Conservation (phyloP, 805 yeast species). For the Candida coquimbonensis region DNA sequence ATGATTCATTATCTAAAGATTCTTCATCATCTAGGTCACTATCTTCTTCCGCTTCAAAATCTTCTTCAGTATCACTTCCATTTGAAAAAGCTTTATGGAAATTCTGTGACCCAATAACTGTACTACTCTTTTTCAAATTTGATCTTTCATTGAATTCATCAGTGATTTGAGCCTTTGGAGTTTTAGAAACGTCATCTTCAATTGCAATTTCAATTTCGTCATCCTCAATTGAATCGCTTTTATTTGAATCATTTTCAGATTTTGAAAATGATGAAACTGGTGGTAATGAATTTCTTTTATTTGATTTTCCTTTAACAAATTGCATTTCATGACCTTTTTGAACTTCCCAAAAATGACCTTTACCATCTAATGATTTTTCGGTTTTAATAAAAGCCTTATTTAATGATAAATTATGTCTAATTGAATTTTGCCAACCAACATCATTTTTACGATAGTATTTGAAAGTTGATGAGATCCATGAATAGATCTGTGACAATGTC, state of each 20-base stretch:
- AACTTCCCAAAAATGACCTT: constrained; percentile 87
- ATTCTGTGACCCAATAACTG: constrained; percentile 23
- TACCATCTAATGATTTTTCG: constrained; percentile 84
- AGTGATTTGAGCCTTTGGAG: constrained; percentile 20
- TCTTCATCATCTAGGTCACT: constrained; percentile 4
- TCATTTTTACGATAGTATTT: constrained; percentile 76
- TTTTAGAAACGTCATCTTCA: constrained; percentile 14
- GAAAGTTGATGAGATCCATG: constrained; percentile 86
- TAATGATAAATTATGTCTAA: constrained; percentile 86
- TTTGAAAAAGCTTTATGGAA: constrained; percentile 6
- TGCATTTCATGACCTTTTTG: constrained; percentile 76
- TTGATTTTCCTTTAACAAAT: constrained; percentile 59
- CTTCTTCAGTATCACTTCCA: constrained; percentile 5
- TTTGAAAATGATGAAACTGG: neutral
- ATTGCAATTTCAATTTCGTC: too few relatives aligned
- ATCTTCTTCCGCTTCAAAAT: constrained; percentile 2
- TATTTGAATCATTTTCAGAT: constrained; percentile 2
- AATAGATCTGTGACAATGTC: constrained; percentile 78
- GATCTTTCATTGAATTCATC: constrained; percentile 12
- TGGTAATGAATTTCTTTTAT: constrained; percentile 26
- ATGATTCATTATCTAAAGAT: constrained; percentile 6
- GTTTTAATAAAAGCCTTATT: constrained; percentile 91
- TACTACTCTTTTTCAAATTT: constrained; percentile 20
- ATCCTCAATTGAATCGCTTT: constrained; percentile 1
- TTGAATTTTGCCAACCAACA: constrained; percentile 97